Conservation (phyloP, 2,329 filamentous ascomycete genomes). For the Tolypocladium album region DNA sequence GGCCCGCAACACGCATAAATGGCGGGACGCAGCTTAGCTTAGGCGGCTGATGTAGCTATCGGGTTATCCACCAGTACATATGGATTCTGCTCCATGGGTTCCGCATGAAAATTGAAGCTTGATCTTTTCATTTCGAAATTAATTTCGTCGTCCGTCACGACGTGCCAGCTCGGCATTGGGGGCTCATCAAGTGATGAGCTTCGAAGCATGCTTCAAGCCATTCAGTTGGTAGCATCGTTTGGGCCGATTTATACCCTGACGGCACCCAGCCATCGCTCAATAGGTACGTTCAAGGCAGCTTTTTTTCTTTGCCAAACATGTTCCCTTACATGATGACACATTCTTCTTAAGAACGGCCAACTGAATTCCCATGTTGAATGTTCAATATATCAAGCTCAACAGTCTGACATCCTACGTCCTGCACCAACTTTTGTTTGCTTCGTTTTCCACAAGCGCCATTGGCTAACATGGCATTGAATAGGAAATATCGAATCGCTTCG, state of each 20-base stretch:
- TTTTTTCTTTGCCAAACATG: not conserved
- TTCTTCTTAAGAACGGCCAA: constrained; percentile 55
- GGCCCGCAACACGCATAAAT: not conserved
- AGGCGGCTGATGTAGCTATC: not conserved
- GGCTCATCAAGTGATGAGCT: not conserved
- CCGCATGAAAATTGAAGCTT: not conserved
- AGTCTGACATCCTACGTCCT: constrained; percentile 36
- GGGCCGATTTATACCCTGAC: not conserved
- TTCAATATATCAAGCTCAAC: constrained; percentile 52
- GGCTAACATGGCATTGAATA: constrained; percentile 13
- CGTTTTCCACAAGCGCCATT: not conserved
- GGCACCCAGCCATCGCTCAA: not conserved
- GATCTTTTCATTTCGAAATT: not conserved
- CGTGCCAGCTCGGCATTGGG: not conserved
- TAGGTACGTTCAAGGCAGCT: not conserved
- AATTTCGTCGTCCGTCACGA: not conserved
- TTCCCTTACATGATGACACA: constrained; percentile 40
- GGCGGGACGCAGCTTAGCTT: not conserved
- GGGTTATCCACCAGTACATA: not conserved
- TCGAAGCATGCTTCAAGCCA: not conserved
- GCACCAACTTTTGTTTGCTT: not conserved
- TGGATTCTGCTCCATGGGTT: not conserved
- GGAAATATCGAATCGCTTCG: not conserved
- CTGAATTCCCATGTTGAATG: constrained; percentile 49
- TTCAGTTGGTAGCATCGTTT: not conserved